Conservation (phyloP, 2,329 filamentous ascomycete species). For the Ophiostoma australiae region DNA sequence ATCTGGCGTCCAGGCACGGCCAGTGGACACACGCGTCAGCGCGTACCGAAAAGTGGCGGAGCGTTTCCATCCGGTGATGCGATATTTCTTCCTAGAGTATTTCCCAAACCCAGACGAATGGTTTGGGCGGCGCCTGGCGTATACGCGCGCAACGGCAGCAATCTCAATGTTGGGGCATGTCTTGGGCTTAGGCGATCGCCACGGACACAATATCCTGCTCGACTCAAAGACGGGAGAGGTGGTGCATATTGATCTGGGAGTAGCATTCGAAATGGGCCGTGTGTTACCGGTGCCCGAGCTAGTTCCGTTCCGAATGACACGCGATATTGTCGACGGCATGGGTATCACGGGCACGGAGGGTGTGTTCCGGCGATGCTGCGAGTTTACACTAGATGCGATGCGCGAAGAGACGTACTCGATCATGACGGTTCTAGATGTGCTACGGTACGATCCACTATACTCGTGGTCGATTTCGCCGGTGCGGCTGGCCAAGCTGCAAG, state of each 20-base stretch:
- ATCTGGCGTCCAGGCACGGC: constrained; percentile 62
- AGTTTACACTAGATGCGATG: constrained; percentile 91
- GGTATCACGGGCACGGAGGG: constrained; percentile 92
- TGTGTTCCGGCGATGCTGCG: constrained; percentile 94
- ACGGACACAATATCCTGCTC: constrained; percentile 94
- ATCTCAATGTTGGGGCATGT: constrained; percentile 94
- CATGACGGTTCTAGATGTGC: constrained; percentile 95
- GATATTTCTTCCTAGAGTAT: constrained; percentile 94
- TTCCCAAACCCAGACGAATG: constrained; percentile 94
- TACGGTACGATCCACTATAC: constrained; percentile 96
- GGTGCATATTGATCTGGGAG: constrained; percentile 93
- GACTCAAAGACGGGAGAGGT: constrained; percentile 87
- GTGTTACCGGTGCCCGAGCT: constrained; percentile 93
- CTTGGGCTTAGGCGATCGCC: constrained; percentile 85
- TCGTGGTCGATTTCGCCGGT: constrained; percentile 84
- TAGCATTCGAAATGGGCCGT: constrained; percentile 93
- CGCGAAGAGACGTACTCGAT: constrained; percentile 95
- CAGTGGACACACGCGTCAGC: constrained; percentile 64
- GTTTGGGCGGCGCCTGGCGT: constrained; percentile 84
- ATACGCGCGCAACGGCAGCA: constrained; percentile 87
- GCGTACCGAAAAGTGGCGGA: constrained; percentile 74
- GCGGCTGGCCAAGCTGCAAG: constrained; percentile 59
- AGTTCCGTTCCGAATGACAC: constrained; percentile 88
- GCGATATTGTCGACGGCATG: constrained; percentile 96
- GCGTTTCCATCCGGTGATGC: constrained; percentile 85